Evolutionary conservation across 371 early-diverging fungal genomes (phyloP).

Genomic region (Synchytrium microbalum): DNA sequence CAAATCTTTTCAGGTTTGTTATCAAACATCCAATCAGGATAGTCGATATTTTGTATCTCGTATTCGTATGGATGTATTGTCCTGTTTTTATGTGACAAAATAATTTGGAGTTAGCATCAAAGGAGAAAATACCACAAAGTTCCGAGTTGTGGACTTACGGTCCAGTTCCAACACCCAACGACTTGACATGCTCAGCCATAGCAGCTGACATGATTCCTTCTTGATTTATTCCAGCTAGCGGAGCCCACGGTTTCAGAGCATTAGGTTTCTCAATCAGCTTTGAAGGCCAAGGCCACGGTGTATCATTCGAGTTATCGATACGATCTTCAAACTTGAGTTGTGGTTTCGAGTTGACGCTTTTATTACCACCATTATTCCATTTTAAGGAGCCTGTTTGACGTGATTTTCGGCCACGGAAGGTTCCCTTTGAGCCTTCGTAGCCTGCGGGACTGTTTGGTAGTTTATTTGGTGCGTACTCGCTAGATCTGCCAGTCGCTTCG

Average conservation of each 20-base stretch:
- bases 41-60: slow-evolving; percentile 74
- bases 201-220: slow-evolving; percentile 14
- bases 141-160: slow-evolving; percentile 13
- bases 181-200: slow-evolving; percentile 23
- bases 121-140: slow-evolving; percentile 1
- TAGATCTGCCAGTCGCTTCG: background rate
- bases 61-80: slow-evolving; percentile 86
- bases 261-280: slow-evolving; percentile 77
- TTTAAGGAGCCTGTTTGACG: background rate
- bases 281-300: slow-evolving; percentile 68
- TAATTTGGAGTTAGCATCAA: background rate
- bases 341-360: slow-evolving; percentile 62
- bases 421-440: background rate
- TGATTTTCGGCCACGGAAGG: background rate
- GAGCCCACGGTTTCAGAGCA: slow-evolving; percentile 67
- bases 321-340: slow-evolving; percentile 79
- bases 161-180: slow-evolving; percentile 22
- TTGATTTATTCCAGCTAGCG: slow-evolving; percentile 12
- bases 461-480: background rate
- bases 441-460: slow-evolving; percentile 31
- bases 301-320: slow-evolving; percentile 69
- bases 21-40: slow-evolving; percentile 64
- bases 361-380: slow-evolving; percentile 14
- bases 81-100: background rate
- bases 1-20: slow-evolving; percentile 47